Evolutionary conservation across 73 alveolate genomes (phyloP).

Genomic region (Effrenium voratum): DNA sequence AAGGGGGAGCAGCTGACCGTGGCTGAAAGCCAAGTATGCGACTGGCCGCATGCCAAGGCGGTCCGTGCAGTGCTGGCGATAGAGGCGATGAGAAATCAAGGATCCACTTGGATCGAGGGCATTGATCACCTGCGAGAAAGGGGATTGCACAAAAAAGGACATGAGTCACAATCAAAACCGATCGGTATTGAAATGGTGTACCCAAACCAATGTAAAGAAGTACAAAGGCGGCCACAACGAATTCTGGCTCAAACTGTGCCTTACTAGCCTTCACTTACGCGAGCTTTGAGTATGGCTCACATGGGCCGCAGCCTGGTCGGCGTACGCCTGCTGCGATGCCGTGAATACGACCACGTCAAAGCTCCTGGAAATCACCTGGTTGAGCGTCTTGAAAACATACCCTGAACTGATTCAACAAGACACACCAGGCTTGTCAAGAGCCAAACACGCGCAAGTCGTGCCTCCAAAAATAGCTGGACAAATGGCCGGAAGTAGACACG

Average conservation of each 20-base stretch:
- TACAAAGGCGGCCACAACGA: not conserved
- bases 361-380: constrained; percentile 49
- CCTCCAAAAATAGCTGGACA: constrained; percentile 74
- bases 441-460: not conserved
- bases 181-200: no score
- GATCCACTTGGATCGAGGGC: constrained; percentile 94
- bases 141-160: no score
- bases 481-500: constrained; percentile 64
- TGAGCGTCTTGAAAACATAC: no score
- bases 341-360: constrained; percentile 83
- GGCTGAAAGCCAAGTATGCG: no score
- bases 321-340: constrained; percentile 76
- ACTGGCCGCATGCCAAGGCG: no score
- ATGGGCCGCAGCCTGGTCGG: constrained; percentile 58
- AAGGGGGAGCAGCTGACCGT: no score
- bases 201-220: not conserved
- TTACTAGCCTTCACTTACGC: not conserved
- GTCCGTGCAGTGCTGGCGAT: constrained; percentile 96
- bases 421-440: no score
- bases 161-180: no score
- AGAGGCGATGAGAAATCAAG: constrained; percentile 95
- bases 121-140: constrained; percentile 90
- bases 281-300: not conserved
- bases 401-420: no score
- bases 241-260: not conserved